Conservation (phyloP, 2,329 filamentous ascomycete genomes). For the Dactylonectria macrodidyma region DNA sequence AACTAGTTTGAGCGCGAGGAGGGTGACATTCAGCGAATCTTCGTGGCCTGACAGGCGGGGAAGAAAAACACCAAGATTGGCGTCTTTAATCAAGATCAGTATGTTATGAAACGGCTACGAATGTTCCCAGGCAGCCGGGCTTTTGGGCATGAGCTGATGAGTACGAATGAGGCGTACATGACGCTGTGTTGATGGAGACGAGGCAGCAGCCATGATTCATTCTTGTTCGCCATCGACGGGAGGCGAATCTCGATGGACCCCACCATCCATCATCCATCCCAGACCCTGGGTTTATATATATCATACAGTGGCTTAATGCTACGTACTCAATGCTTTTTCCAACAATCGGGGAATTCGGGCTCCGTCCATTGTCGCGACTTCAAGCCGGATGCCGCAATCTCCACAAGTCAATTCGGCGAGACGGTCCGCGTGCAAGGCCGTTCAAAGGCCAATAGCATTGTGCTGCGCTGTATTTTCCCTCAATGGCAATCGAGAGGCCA, state of each 20-base stretch:
- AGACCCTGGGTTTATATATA: conserved; percentile 1
- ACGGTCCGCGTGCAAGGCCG: neutral
- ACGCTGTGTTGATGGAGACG: neutral
- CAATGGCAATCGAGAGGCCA: neutral
- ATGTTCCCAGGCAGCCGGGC: neutral
- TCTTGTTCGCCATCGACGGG: neutral
- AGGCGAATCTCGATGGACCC: neutral
- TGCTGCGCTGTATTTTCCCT: conserved; percentile 5
- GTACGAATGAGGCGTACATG: neutral
- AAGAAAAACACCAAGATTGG: neutral
- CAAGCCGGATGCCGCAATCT: conserved; percentile 8
- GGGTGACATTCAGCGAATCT: conserved; percentile 9
- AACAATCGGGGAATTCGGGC: conserved; percentile 16
- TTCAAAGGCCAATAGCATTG: neutral
- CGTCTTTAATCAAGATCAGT: neutral
- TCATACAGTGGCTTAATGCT: no score
- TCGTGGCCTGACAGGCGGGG: conserved; percentile 15
- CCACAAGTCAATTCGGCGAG: neutral
- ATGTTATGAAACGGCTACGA: neutral
- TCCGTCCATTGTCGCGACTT: conserved; percentile 15
- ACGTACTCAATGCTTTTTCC: neutral
- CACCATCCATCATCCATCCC: neutral
- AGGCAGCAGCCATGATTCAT: neutral
- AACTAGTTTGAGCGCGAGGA: neutral
- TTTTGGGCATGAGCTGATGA: neutral